phyloP scores from a whole-genome alignment of 192 early-diverging fungal species.

The Coemansia sp. region DNA sequence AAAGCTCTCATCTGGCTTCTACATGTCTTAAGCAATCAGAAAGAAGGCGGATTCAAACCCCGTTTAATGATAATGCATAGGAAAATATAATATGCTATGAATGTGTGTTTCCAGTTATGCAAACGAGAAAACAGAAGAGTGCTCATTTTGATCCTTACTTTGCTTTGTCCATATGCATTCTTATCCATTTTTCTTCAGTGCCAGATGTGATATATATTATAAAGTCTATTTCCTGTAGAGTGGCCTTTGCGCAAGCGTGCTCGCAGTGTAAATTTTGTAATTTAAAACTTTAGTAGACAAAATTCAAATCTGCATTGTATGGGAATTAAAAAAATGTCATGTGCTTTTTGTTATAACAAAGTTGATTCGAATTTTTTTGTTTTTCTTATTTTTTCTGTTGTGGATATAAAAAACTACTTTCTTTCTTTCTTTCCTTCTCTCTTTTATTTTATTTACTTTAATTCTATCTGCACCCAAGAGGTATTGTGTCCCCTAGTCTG shows the following conservation, averaged over 20 bases:
- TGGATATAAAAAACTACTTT: conserved; percentile 4
- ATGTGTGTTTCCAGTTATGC: background rate
- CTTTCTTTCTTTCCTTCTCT: conserved; percentile 7
- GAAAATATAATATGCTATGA: background rate
- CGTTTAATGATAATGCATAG: background rate
- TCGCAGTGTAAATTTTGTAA: too few species aligned
- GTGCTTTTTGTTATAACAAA: background rate
- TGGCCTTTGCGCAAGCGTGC: too few species aligned
- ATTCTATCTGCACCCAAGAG: background rate
- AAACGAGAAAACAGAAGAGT: background rate
- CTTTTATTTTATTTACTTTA: conserved; percentile 4
- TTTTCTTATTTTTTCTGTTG: conserved; percentile 1
- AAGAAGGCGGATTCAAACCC: background rate
- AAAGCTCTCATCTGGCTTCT: conserved; percentile 19
- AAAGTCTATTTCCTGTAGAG: too few species aligned
- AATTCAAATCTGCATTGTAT: too few species aligned
- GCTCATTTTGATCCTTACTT: background rate
- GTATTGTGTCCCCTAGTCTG: background rate
- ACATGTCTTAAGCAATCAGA: background rate
- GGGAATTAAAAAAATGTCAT: too few species aligned
- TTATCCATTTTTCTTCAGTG: background rate
- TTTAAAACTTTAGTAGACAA: too few species aligned
- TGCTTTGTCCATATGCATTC: conserved; percentile 19
- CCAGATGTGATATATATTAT: background rate
- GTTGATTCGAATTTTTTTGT: background rate